These are phyloP conservation scores for Polyrhizophydium stewartii DNA, from an alignment of 371 early-diverging fungal species.

Conservation along the genomic window DNA sequence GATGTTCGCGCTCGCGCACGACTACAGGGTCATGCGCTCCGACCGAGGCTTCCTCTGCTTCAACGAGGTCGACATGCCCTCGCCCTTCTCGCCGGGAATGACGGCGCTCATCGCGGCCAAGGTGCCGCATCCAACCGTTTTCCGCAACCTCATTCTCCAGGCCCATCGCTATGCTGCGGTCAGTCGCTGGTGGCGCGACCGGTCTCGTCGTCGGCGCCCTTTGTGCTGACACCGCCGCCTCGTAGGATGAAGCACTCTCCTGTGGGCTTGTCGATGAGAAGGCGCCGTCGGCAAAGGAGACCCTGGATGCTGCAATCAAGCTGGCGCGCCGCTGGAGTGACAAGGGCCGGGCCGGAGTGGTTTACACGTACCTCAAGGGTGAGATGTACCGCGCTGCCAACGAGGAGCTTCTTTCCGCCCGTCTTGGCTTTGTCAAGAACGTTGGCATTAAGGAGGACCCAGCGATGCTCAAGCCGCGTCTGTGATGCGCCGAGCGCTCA, in stretches of 20 bases:
- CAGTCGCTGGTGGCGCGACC: too few relatives aligned
- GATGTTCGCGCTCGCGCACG: slow-evolving; percentile 75
- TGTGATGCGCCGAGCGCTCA: too few relatives aligned
- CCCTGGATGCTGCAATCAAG: background rate
- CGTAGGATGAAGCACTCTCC: background rate
- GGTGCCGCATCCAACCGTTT: slow-evolving; percentile 36
- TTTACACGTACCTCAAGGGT: background rate
- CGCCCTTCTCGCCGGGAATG: slow-evolving; percentile 72
- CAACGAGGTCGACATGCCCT: slow-evolving; percentile 77
- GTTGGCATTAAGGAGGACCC: too few relatives aligned
- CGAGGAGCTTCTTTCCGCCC: background rate
- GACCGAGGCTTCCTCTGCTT: slow-evolving; percentile 76
- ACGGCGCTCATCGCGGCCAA: slow-evolving; percentile 61
- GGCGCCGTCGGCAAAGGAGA: background rate
- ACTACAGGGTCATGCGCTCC: slow-evolving; percentile 75
- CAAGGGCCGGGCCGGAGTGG: background rate
- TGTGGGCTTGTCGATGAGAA: background rate
- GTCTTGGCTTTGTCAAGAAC: background rate
- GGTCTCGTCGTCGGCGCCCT: too few relatives aligned
- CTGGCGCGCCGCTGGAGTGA: background rate
- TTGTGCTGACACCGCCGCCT: too few relatives aligned
- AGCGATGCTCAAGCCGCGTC: background rate
- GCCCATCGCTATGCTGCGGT: slow-evolving; percentile 57
- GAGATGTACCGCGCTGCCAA: background rate
- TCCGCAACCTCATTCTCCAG: slow-evolving; percentile 63